Conservation (phyloP, 179 eudicot genomes). For the Monotropa hypopitys region DNA sequence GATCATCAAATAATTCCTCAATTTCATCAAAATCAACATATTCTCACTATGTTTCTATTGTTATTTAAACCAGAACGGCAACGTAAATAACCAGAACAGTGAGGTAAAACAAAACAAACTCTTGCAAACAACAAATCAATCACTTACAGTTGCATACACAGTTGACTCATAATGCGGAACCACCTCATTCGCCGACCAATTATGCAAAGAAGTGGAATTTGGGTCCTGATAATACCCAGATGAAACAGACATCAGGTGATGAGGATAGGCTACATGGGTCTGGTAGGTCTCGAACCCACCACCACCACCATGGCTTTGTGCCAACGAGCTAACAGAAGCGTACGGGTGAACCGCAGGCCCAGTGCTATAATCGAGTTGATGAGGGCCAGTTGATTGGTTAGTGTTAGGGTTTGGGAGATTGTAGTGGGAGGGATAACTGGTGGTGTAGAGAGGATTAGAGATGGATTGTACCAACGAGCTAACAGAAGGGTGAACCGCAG, state of each 20-base stretch:
- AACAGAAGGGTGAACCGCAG: constrained; percentile 2
- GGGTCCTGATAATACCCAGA: constrained; percentile 5
- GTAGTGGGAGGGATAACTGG: constrained; percentile 1
- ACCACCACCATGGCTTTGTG: neutral
- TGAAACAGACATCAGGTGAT: neutral
- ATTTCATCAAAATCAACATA: neutral
- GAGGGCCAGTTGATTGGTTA: neutral
- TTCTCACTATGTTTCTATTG: neutral
- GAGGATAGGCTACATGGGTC: neutral
- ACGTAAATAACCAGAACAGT: neutral
- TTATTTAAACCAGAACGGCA: neutral
- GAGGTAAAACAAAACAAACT: neutral
- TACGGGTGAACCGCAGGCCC: neutral
- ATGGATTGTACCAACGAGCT: neutral
- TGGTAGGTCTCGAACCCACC: neutral
- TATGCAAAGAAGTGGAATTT: neutral
- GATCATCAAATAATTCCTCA: neutral
- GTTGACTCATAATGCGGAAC: neutral
- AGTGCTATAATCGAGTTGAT: neutral
- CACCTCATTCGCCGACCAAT: neutral
- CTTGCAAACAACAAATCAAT: neutral
- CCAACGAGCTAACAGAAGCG: neutral
- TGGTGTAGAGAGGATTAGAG: neutral
- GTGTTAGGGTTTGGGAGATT: constrained; percentile 7
- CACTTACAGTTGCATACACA: neutral